phyloP scores from a whole-genome alignment of 768 basidiomycete species.

The Suillus fuscotomentosus region DNA sequence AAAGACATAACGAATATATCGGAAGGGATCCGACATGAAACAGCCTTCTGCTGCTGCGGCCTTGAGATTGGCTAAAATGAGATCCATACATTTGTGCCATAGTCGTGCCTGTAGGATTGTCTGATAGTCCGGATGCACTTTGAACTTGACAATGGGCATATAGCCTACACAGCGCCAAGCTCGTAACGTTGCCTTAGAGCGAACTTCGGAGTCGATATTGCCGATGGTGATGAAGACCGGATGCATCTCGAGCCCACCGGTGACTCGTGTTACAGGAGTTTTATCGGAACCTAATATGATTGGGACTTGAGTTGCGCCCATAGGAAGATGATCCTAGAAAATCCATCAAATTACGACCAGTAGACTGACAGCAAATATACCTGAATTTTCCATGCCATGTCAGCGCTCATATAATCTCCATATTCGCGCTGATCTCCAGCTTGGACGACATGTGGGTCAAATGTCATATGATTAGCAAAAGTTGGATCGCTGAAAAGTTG shows the following conservation, averaged over 20 bases:
- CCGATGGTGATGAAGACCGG: constrained; percentile 13
- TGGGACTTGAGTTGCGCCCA: constrained; percentile 27
- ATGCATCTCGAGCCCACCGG: constrained; percentile 28
- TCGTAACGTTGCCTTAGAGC: neutral
- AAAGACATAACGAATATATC: neutral
- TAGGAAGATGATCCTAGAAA: constrained; percentile 24
- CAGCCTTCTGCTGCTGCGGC: constrained; percentile 23
- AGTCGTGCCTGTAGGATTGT: constrained; percentile 24
- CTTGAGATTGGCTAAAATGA: constrained; percentile 28
- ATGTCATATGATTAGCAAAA: constrained; percentile 19
- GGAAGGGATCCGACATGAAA: constrained; percentile 24
- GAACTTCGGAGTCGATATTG: constrained; percentile 29
- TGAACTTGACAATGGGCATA: constrained; percentile 28
- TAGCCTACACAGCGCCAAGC: constrained; percentile 18
- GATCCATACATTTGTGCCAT: constrained; percentile 30
- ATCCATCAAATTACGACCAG: constrained; percentile 18
- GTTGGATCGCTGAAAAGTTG: constrained; percentile 23
- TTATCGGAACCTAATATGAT: constrained; percentile 31
- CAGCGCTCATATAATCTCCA: constrained; percentile 22
- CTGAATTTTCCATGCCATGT: constrained; percentile 22
- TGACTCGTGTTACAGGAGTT: constrained; percentile 29
- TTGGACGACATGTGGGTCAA: constrained; percentile 14
- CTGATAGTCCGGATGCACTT: constrained; percentile 15
- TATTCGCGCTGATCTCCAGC: constrained; percentile 12
- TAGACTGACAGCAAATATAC: constrained; percentile 17